phyloP scores from a whole-genome alignment of 768 basidiomycete species.

The Lyophyllum atratum region DNA sequence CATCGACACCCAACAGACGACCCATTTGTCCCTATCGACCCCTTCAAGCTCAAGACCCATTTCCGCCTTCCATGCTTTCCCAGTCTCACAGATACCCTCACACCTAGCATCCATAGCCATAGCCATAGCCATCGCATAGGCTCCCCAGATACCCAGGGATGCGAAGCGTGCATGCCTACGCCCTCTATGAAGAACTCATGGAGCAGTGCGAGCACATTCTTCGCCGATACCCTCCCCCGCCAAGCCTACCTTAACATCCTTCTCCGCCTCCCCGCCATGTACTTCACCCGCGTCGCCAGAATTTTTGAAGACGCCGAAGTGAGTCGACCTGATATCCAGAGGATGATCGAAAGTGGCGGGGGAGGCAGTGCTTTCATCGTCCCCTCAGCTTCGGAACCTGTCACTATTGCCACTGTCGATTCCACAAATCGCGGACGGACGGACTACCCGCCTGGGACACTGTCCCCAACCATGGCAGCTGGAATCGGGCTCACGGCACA shows the following conservation, averaged over 20 bases:
- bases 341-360: conserved; percentile 38
- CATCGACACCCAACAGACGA: conserved; percentile 46
- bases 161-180: conserved; percentile 7
- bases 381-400: conserved; percentile 11
- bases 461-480: conserved; percentile 24
- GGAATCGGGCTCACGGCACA: conserved; percentile 28
- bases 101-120: conserved; percentile 4
- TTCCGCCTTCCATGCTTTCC: conserved; percentile 18
- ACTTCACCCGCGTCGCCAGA: conserved; percentile 76
- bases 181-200: conserved; percentile 3
- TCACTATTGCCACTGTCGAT: conserved; percentile 8
- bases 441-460: conserved; percentile 10
- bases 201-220: conserved; percentile 10
- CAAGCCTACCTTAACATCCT: conserved; percentile 36
- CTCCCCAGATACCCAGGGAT: conserved; percentile 7
- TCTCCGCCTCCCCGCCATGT: conserved; percentile 74
- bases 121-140: background rate
- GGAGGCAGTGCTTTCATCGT: conserved; percentile 13
- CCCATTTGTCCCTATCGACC: conserved; percentile 57
- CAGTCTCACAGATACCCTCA: conserved; percentile 2
- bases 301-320: conserved; percentile 81
- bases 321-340: conserved; percentile 68
- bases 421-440: conserved; percentile 7
- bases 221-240: conserved; percentile 39
- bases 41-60: conserved; percentile 40